A percentile compares a stretch with the other conserved stretches of the same genome.
phyloP scores from a whole-genome alignment of 2,329 filamentous ascomycete species.

The Colletotrichum orbiculare region DNA sequence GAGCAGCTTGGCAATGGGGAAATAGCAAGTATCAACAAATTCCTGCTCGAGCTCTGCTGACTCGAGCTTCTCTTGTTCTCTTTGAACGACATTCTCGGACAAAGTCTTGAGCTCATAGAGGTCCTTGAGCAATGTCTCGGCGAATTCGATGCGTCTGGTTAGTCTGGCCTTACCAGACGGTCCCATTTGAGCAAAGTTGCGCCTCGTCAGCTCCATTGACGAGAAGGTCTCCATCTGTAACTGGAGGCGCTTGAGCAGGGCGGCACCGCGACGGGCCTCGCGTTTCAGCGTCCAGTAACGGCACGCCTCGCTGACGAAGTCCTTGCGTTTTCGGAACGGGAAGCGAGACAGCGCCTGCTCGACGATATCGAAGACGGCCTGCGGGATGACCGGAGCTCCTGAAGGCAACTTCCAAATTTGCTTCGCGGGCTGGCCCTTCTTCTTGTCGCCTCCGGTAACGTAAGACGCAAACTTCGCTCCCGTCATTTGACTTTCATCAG shows the following conservation, averaged over 20 bases:
- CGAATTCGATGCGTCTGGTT: conserved; percentile 87
- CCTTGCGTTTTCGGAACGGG: conserved; percentile 83
- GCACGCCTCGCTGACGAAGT: conserved; percentile 92
- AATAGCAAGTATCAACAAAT: conserved; percentile 90
- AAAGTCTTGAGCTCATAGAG: conserved; percentile 80
- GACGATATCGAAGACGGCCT: conserved; percentile 86
- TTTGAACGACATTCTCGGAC: conserved; percentile 76
- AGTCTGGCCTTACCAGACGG: conserved; percentile 82
- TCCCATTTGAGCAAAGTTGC: conserved; percentile 97
- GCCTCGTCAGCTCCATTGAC: conserved; percentile 94
- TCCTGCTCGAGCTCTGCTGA: conserved; percentile 80
- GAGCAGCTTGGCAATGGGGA: conserved; percentile 83
- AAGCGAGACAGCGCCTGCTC: conserved; percentile 87
- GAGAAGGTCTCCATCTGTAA: conserved; percentile 96
- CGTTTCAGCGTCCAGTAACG: conserved; percentile 98
- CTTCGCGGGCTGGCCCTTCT: conserved; percentile 76
- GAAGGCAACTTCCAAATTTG: conserved; percentile 92
- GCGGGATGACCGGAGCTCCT: conserved; percentile 92
- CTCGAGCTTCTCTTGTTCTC: conserved; percentile 82
- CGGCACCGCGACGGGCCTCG: conserved; percentile 90
- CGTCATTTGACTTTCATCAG: conserved; percentile 85
- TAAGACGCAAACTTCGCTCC: conserved; percentile 83
- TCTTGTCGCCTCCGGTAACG: conserved; percentile 72
- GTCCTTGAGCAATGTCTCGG: conserved; percentile 78
- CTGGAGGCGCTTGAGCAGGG: conserved; percentile 91